These are phyloP conservation scores for Verticillium tricorpus DNA, from an alignment of 2,329 filamentous ascomycete genomes.

Conservation along the genomic window DNA sequence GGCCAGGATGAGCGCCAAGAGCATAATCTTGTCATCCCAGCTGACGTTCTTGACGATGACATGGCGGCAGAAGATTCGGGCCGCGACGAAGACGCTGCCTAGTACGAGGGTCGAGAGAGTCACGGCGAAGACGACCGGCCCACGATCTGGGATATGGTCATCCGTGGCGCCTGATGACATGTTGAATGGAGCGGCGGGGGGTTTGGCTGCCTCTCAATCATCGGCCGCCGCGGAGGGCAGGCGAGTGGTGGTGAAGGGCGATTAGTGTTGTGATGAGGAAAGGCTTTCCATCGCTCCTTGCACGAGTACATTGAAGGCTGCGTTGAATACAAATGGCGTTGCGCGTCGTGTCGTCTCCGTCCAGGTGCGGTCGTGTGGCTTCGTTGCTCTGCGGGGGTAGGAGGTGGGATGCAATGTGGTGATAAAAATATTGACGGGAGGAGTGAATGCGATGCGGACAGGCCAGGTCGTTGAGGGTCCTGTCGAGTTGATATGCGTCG, in stretches of 20 bases:
- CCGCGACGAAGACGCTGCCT: slow-evolving; percentile 68
- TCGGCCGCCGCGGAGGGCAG: neutral
- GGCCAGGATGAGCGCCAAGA: slow-evolving; percentile 70
- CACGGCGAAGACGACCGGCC: slow-evolving; percentile 62
- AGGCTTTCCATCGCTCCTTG: slow-evolving; percentile 1
- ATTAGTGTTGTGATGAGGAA: neutral
- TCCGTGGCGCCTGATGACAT: slow-evolving; percentile 10
- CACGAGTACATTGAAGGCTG: neutral
- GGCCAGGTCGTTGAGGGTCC: neutral
- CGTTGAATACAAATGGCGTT: neutral
- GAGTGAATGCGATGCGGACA: neutral
- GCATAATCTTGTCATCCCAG: slow-evolving; percentile 78
- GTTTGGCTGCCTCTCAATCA: neutral
- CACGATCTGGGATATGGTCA: slow-evolving; percentile 40
- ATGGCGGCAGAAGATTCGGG: slow-evolving; percentile 68
- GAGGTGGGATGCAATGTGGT: neutral
- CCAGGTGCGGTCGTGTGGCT: neutral
- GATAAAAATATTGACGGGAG: neutral
- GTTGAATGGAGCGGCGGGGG: slow-evolving; percentile 5
- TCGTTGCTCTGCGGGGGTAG: neutral
- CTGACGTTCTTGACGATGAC: slow-evolving; percentile 68
- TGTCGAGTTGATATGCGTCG: neutral
- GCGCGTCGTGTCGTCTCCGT: neutral
- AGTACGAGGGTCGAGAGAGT: slow-evolving; percentile 65
- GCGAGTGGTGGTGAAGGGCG: neutral